These are phyloP conservation scores for Corylus americana DNA, from an alignment of 306 rosid species.

Conservation along the genomic window DNA sequence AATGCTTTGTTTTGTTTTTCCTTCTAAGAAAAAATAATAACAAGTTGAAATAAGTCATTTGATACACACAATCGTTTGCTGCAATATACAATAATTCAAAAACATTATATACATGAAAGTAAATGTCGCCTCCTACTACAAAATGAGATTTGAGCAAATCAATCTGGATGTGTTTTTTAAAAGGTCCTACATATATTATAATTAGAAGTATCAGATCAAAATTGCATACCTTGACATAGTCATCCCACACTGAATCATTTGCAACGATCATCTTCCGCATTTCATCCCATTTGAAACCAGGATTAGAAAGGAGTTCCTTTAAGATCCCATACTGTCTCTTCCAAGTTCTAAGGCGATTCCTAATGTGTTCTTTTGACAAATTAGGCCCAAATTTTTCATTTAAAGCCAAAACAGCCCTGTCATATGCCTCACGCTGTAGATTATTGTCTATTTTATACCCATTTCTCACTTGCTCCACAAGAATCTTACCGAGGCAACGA, in stretches of 20 bases:
- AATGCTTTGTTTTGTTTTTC: too few species aligned
- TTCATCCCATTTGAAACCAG: slow-evolving; percentile 59
- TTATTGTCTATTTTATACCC: slow-evolving; percentile 51
- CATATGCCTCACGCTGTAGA: slow-evolving; percentile 49
- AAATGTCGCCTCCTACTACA: too few species aligned
- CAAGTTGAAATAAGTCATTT: too few species aligned
- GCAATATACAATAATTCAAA: too few species aligned
- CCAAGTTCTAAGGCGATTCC: slow-evolving; percentile 57
- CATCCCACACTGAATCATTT: slow-evolving; percentile 51
- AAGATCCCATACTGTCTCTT: slow-evolving; percentile 47
- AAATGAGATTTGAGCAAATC: too few species aligned
- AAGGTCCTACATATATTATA: too few species aligned
- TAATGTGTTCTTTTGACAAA: slow-evolving; percentile 49
- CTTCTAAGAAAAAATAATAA: too few species aligned
- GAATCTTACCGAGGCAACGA: slow-evolving; percentile 50
- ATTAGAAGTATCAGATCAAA: neutral
- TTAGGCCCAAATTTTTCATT: slow-evolving; percentile 43
- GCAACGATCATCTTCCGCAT: slow-evolving; percentile 48
- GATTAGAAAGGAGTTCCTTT: slow-evolving; percentile 46
- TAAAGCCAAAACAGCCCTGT: slow-evolving; percentile 42
- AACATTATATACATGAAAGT: too few species aligned
- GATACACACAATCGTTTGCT: too few species aligned
- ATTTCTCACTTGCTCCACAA: slow-evolving; percentile 50
- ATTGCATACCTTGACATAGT: slow-evolving; percentile 47
- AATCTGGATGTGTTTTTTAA: too few species aligned